Conservation (phyloP, 2,329 filamentous ascomycete genomes). For the Geosmithia flava region DNA sequence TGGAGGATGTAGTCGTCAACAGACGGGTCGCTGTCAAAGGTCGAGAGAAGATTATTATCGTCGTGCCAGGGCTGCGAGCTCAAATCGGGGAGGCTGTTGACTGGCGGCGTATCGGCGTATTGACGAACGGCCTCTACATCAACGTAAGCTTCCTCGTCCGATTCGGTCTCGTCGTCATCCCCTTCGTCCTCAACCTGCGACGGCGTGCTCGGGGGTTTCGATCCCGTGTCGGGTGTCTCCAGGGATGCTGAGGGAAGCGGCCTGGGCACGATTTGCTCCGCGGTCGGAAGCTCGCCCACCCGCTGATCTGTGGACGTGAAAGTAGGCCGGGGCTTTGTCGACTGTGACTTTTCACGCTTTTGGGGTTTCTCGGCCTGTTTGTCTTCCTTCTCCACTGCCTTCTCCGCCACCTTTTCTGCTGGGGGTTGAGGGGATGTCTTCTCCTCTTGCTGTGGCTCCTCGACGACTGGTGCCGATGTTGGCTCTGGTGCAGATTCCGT, state of each 20-base stretch:
- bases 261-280: not conserved
- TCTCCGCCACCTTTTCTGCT: not conserved
- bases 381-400: not conserved
- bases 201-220: conserved; percentile 30
- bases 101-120: conserved; percentile 40
- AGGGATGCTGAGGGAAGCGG: not conserved
- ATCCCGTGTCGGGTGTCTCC: conserved; percentile 4
- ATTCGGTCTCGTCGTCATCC: conserved; percentile 41
- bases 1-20: conserved; percentile 33
- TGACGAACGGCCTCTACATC: conserved; percentile 36
- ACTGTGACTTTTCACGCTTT: not conserved
- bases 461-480: not conserved
- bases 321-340: not conserved
- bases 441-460: not conserved
- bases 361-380: not conserved
- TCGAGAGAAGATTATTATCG: conserved; percentile 29
- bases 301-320: not conserved
- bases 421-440: not conserved
- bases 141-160: conserved; percentile 39
- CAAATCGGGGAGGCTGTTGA: conserved; percentile 39
- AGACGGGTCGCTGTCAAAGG: conserved; percentile 23
- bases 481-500: not conserved
- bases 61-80: conserved; percentile 32
- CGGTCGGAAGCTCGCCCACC: not conserved
- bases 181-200: conserved; percentile 36